Evolutionary conservation across 148 eudicot genomes (phyloP).

Genomic region (Persicaria maculosa): DNA sequence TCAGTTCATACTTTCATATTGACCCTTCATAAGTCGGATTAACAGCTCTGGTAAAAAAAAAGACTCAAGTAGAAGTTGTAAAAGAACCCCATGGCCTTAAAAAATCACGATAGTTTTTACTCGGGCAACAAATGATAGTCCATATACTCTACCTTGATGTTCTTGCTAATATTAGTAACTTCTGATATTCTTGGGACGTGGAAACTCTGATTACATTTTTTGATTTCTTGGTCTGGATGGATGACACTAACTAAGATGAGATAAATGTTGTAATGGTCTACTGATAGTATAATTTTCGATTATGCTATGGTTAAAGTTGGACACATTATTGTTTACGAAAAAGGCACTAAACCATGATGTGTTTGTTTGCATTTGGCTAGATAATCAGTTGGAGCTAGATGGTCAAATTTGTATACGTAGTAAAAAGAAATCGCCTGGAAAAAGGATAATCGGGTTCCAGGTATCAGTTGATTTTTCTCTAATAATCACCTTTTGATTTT

Average conservation of each 20-base stretch:
- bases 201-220: no score
- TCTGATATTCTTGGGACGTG: background rate
- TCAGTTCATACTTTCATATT: background rate
- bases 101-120: background rate
- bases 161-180: background rate
- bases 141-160: background rate
- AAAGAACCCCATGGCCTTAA: background rate
- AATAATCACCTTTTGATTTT: background rate
- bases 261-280: background rate
- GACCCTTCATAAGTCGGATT: background rate
- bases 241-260: background rate
- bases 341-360: background rate
- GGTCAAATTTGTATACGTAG: constrained; percentile 44
- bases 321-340: background rate
- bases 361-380: constrained; percentile 27
- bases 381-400: constrained; percentile 60
- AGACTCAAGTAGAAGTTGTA: background rate
- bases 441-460: constrained; percentile 87
- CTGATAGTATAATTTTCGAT: background rate
- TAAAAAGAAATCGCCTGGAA: constrained; percentile 73
- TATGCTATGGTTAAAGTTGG: background rate
- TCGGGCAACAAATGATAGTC: background rate
- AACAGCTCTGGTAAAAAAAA: background rate
- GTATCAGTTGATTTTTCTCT: constrained; percentile 22
- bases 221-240: background rate